Evolutionary conservation across 106 monocot genomes (phyloP), one percentile per base, ranked within the genome.

Genomic region (Acorus calamus): DNA sequence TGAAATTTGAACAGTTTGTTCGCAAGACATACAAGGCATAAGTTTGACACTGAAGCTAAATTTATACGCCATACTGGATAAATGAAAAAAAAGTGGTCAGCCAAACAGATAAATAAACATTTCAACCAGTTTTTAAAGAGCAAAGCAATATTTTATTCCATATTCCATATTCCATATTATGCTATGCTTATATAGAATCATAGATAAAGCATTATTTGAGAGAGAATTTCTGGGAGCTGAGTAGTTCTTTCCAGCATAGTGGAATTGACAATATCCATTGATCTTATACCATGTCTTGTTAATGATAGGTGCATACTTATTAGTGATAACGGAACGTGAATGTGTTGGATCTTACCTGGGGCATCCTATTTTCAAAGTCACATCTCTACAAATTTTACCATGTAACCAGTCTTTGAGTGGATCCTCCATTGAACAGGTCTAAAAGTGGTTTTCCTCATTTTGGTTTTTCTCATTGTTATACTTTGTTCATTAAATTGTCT

Each of bases 261-360:
- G 28, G 28, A 28, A 1, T 28, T 28, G 28, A 28, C 28, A 28
- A 28, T 28, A 28, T 28, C 28, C 28, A 28, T 28, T 28, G 28
- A 10, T 49, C 28, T 14, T 49, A 41, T 8, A 4, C 8, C 50
- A 44, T 51, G 28, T 71, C 13, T 2, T 55, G 41, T 64, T 14
- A 9, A 51, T 44, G 52, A 52, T 63, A 81, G 81, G 81, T 6
- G 56, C 86, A 74, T 99, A 88, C 76, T 47, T 99, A 59, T 57
- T 99, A 66, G 88, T 92, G 50, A 76, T 99, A 70, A 81, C 83
- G 14, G 77, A 75, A 44, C 74, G 80, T 66, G 92, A 83, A 62
- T 78, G 79, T 67, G 81, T 86, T 75, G 98, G 98, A 68, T 74
- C 83, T 57, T 86, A 92, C 74, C 45, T 92, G 79, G 88, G 85